Base-by-base conservation (phyloP, 768 basidiomycete genomes). In the Lentinula sp. region DNA sequence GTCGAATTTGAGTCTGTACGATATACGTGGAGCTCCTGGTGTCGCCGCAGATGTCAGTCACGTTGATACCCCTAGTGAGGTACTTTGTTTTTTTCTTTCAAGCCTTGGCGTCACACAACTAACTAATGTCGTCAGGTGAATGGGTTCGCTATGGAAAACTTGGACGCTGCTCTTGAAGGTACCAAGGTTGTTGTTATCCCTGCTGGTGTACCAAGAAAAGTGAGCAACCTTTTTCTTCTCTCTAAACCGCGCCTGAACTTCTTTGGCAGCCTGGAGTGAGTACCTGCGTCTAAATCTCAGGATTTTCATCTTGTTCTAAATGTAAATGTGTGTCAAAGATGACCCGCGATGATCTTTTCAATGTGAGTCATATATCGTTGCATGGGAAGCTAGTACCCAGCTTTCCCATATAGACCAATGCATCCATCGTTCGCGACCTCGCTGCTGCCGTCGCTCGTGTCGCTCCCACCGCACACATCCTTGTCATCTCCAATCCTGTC, bases 401-500 rank as follows among this genome's bases (percentile, higher is more conserved):
- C 64, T 15, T 50, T 45, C 35, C 50, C 42, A 10, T 55, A 13
- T 67, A 95, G 93, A 95, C 95, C 68, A 98, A 98, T 74, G 96
- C 96, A 59, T 94, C 93, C 62, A 98, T 99, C 70, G 94, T 98
- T 70, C 90, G 94, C 59, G 95, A 95, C 81, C 91, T 99, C 66
- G 96, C 96, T 39, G 76, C 88, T 53, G 89, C 94, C 13, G 83
- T 95, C 64, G 91, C 85, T 67, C 90, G 93, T 63, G 86, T 91
- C 61, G 76, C 92, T 42, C 95, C 97, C 58, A 85, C 88, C 56
- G 97, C 97, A n/a, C 87, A 91, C 77, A 82, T 98, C 70, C 86
- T 94, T 66, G 88, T 98, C 77, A 99, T 99, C 76, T 96, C 95
- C 68, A 99, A 99, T 87, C 96, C 96, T 59, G 96, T 97, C 81